Percentiles rank a stretch among this genome's conserved stretches.
phyloP scores from a whole-genome alignment of 257 asterid species.

The Lavandula angustifolia region DNA sequence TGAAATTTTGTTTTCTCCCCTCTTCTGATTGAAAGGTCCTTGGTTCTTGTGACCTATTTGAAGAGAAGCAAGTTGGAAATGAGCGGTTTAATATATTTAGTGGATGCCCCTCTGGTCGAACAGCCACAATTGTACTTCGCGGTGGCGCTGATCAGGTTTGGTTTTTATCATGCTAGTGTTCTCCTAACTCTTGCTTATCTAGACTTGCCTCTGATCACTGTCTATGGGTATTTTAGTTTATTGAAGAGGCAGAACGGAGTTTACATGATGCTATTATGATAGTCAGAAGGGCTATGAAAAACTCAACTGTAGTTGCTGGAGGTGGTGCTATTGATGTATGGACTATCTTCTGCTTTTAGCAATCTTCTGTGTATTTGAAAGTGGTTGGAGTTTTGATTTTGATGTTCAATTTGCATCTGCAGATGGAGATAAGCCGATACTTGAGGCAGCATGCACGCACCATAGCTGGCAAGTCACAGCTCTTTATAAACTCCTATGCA shows the following conservation, averaged over 20 bases:
- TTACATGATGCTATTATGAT: constrained; percentile 81
- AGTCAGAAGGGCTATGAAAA: constrained; percentile 82
- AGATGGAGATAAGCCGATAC: constrained; percentile 90
- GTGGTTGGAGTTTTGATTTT: background rate
- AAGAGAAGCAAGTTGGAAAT: constrained; percentile 94
- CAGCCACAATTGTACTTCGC: constrained; percentile 94
- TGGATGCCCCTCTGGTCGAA: constrained; percentile 85
- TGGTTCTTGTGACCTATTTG: constrained; percentile 75
- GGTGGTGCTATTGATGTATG: constrained; percentile 95
- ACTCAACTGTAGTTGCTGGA: constrained; percentile 89
- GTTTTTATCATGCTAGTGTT: constrained; percentile 19
- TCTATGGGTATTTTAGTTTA: constrained; percentile 43
- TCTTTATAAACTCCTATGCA: constrained; percentile 85
- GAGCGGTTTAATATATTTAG: constrained; percentile 91
- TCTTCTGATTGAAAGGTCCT: constrained; percentile 56
- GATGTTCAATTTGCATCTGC: constrained; percentile 29
- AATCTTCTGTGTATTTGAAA: constrained; percentile 1
- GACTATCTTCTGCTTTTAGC: constrained; percentile 20
- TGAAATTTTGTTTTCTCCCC: constrained; percentile 1
- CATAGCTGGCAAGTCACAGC: constrained; percentile 83
- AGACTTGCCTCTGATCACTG: constrained; percentile 31
- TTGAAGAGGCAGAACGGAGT: constrained; percentile 77
- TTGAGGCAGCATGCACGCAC: constrained; percentile 91
- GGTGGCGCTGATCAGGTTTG: constrained; percentile 98
- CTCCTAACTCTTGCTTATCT: constrained; percentile 5